A percentile compares a stretch with the other conserved stretches of the same genome.
These are phyloP conservation scores for Phascolomyces articulosus DNA, from an alignment of 371 early-diverging fungal species.

Conservation along the genomic window DNA sequence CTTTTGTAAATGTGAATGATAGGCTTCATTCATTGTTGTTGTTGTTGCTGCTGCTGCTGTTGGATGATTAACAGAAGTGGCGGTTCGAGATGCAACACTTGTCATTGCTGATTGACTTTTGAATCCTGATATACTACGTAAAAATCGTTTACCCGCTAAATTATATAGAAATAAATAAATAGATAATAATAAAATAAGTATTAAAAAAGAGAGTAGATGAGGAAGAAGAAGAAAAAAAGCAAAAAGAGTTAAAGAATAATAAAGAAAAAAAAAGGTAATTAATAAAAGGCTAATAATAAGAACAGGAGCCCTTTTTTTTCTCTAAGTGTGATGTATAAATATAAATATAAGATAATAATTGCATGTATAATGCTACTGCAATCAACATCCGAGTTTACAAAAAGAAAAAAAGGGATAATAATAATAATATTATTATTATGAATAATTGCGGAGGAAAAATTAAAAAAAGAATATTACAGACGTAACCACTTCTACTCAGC, in stretches of 20 bases:
- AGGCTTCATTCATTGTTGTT: background rate
- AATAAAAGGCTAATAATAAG: too few relatives aligned
- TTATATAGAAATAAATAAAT: background rate
- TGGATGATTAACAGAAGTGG: background rate
- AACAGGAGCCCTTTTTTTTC: too few relatives aligned
- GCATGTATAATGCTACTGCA: too few relatives aligned
- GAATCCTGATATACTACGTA: slow-evolving; percentile 16
- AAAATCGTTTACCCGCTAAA: slow-evolving; percentile 13
- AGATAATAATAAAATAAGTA: background rate
- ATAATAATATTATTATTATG: too few relatives aligned
- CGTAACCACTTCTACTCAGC: too few relatives aligned
- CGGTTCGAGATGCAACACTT: slow-evolving; percentile 8
- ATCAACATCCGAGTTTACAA: too few relatives aligned
- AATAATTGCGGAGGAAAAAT: too few relatives aligned
- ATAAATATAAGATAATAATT: too few relatives aligned
- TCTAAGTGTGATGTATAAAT: too few relatives aligned
- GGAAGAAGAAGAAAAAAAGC: background rate
- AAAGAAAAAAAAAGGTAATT: too few relatives aligned
- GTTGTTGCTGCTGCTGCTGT: background rate
- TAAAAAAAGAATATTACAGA: too few relatives aligned
- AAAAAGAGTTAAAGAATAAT: background rate
- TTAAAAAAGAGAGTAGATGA: too few relatives aligned
- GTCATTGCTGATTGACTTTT: slow-evolving; percentile 19
- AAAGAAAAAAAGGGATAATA: background rate
- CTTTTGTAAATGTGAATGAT: background rate